Percentiles rank a stretch among this genome's conserved stretches.
Evolutionary conservation across 2,329 filamentous ascomycete genomes (phyloP).

Genomic region (Neophaeococcomyces aloes): DNA sequence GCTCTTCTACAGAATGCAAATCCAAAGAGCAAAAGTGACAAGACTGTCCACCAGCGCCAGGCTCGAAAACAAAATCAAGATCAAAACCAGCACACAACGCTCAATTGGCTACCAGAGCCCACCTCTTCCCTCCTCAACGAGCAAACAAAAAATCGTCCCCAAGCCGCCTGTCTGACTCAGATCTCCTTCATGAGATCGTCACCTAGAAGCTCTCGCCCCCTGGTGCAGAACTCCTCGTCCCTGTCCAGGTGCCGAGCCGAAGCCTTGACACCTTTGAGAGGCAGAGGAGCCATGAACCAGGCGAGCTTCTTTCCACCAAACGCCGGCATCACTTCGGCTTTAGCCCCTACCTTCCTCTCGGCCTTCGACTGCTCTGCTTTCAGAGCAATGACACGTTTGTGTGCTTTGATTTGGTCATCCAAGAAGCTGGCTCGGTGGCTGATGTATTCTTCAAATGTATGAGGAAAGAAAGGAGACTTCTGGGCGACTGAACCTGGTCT

Average conservation of each 20-base stretch:
- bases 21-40: too few relatives aligned
- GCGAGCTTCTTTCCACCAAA: background rate
- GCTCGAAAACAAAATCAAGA: too few relatives aligned
- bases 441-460: constrained; percentile 3
- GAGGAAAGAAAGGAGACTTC: constrained; percentile 5
- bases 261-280: background rate
- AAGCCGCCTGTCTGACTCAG: background rate
- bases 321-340: constrained; percentile 1
- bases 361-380: background rate
- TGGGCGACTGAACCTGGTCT: background rate
- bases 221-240: background rate
- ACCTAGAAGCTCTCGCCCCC: background rate
- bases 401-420: background rate
- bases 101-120: too few relatives aligned
- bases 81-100: too few relatives aligned
- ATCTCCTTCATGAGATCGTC: background rate
- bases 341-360: background rate
- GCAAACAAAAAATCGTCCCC: too few relatives aligned
- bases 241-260: background rate
- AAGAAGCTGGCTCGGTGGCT: background rate
- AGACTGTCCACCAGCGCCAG: too few relatives aligned
- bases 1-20: too few relatives aligned
- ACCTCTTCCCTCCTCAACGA: too few relatives aligned
- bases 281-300: too few relatives aligned
- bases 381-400: background rate